Percentiles rank a stretch among this genome's conserved stretches.
Conservation (phyloP, 2,329 filamentous ascomycete genomes). For the Aspergillus sp. region DNA sequence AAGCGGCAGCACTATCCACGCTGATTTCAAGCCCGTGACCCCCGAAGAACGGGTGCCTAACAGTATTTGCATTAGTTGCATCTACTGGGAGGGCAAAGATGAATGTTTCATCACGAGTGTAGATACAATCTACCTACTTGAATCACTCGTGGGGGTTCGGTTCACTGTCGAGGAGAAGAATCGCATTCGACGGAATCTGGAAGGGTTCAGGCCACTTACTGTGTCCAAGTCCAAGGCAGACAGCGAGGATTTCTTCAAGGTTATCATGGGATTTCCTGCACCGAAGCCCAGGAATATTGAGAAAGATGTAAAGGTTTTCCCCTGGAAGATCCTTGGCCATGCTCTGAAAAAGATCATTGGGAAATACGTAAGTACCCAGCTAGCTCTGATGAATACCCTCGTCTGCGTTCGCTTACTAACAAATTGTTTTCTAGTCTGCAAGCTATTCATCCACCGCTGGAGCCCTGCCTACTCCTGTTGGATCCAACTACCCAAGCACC, state of each 20-base stretch:
- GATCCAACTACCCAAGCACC: constrained; percentile 40
- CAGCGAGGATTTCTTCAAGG: constrained; percentile 96
- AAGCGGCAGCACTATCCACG: constrained; percentile 74
- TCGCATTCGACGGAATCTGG: constrained; percentile 89
- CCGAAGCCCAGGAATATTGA: constrained; percentile 97
- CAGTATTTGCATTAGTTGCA: constrained; percentile 95
- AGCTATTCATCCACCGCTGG: constrained; percentile 67
- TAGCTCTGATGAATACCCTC: background rate
- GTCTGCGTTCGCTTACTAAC: constrained; percentile 15
- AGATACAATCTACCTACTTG: constrained; percentile 92
- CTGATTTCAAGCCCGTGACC: constrained; percentile 75
- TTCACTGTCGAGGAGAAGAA: constrained; percentile 99
- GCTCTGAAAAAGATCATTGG: constrained; percentile 97
- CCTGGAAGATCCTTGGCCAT: constrained; percentile 84
- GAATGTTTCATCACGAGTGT: constrained; percentile 95
- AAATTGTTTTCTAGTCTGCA: constrained; percentile 53
- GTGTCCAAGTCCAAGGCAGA: constrained; percentile 91
- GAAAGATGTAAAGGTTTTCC: constrained; percentile 98
- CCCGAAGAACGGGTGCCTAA: constrained; percentile 76
- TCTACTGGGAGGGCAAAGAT: constrained; percentile 89
- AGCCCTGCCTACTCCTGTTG: constrained; percentile 41
- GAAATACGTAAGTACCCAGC: constrained; percentile 73
- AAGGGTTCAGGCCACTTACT: constrained; percentile 88
- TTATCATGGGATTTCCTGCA: constrained; percentile 95
- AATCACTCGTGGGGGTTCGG: constrained; percentile 79